phyloP scores from a whole-genome alignment of 208 protist genomes.

The Acanthamoeba castellanii region DNA sequence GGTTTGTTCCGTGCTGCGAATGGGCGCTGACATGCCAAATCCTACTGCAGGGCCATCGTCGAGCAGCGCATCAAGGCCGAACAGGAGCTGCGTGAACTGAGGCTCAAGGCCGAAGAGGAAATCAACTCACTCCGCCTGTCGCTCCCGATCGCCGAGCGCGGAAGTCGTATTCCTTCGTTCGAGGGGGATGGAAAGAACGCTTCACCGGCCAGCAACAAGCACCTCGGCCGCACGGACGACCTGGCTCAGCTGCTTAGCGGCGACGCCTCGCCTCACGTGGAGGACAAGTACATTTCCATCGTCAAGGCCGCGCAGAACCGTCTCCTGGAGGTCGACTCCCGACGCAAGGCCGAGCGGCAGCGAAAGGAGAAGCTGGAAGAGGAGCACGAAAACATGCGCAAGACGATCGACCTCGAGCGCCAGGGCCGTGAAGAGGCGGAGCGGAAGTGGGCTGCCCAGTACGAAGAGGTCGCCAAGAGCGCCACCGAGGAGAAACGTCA shows the following conservation, averaged over 20 bases:
- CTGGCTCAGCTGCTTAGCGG: not conserved
- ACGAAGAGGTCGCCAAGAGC: not conserved
- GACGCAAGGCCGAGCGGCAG: constrained; percentile 15
- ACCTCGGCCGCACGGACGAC: constrained; percentile 14
- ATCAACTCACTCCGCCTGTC: constrained; percentile 44
- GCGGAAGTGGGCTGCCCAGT: not conserved
- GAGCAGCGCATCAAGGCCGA: constrained; percentile 27
- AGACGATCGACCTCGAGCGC: constrained; percentile 42
- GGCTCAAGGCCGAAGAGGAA: constrained; percentile 44
- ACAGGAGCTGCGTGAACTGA: constrained; percentile 1
- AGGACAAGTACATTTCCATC: constrained; percentile 49
- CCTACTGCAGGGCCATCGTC: not conserved
- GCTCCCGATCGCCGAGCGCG: not conserved
- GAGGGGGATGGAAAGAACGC: not conserved
- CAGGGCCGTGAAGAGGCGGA: constrained; percentile 26
- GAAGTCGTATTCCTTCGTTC: not conserved
- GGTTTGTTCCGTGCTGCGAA: not conserved
- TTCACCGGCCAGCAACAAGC: not conserved
- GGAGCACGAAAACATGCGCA: constrained; percentile 34
- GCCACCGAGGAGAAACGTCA: constrained; percentile 8
- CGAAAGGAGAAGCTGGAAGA: constrained; percentile 37
- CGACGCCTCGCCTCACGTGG: not conserved
- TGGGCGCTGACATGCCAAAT: not conserved
- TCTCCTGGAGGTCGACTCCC: not conserved
- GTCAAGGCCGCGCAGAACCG: not conserved